Base-by-base conservation (phyloP, 306 rosid species). In the Argentina anserina region DNA sequence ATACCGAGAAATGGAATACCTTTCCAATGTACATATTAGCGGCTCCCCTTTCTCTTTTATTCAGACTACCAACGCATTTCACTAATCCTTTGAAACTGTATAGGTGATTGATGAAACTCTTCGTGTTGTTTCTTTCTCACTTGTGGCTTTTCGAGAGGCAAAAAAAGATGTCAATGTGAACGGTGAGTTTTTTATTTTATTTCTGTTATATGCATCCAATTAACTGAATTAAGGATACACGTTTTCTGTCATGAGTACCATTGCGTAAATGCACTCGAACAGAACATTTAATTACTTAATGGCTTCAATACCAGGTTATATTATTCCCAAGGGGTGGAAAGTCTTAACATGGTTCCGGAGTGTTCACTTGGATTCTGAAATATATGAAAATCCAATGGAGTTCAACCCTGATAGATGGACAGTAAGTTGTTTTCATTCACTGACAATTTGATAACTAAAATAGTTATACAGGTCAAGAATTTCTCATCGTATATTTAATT, bases 41-140 rank as follows among this genome's bases (percentile, higher is more conserved):
- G 61, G 39, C 11, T 49, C 60, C 40, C 74, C 23, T 10, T 65
- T 66, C 40, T 42, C 29, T 6, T 79, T 50, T 6, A 13, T 64
- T 21, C 31, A 55, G 31, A 58, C 55, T 23, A 37, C 41, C 42
- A 58, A 15, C 6, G 41, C 56, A 63, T 34, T 64, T 41, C 9
- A 15, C 39, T 11, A 34, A 40, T 23, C 25, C 28, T 39, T 71
- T 9, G 39, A 9, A 71, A 37, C 53, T 37, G 20, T 34, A 25
- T 58, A 89, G 97, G 97, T 86, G 79, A 88, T 93, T 23, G 98
- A 91, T 33, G 98, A 93, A 91, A 87, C 97, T 5, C 70, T 93
- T 73, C 94, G 98, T 0, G 42, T 93, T 23, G 69, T 88, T 49
- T 87, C 98, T 11, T 93, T 93, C 86, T 91, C 98, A 20, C 81